These are phyloP conservation scores for Gymnopilus dilepis DNA, from an alignment of 768 basidiomycete genomes.

Conservation along the genomic window DNA sequence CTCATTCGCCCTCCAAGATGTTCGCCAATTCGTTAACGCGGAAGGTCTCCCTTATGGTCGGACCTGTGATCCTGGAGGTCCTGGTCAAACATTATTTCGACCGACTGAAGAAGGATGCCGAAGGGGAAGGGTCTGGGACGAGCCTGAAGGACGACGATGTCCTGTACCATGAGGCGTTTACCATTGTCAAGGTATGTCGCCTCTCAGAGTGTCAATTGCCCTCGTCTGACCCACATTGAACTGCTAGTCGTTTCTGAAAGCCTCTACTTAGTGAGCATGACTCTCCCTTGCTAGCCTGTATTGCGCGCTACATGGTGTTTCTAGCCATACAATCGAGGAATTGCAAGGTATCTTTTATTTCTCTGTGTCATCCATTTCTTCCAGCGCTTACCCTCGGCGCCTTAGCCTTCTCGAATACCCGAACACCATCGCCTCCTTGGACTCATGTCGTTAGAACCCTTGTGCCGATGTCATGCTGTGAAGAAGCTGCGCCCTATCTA, in stretches of 20 bases:
- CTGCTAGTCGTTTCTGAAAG: conserved; percentile 72
- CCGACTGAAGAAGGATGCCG: conserved; percentile 52
- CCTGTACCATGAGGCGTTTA: conserved; percentile 82
- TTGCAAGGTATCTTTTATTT: conserved; percentile 53
- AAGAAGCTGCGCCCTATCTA: conserved; percentile 73
- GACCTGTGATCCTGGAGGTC: conserved; percentile 74
- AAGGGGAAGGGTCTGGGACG: conserved; percentile 44
- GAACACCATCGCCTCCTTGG: conserved; percentile 86
- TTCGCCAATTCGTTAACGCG: conserved; percentile 60
- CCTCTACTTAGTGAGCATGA: conserved; percentile 63
- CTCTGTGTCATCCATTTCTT: neutral
- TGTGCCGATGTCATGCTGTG: conserved; percentile 78
- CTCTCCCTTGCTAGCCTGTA: neutral
- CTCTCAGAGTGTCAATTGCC: neutral
- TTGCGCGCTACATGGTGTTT: neutral
- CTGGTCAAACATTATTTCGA: conserved; percentile 89
- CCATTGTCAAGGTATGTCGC: conserved; percentile 66
- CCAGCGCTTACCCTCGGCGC: neutral
- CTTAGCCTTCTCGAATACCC: conserved; percentile 75
- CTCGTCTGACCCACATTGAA: neutral
- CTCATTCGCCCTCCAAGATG: neutral
- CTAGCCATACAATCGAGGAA: conserved; percentile 85
- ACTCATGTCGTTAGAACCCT: conserved; percentile 72
- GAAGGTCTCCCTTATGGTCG: conserved; percentile 67
- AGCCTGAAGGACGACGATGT: conserved; percentile 73